These are phyloP conservation scores for Colletotrichum sp. DNA, from an alignment of 2,329 filamentous ascomycete genomes.

Conservation along the genomic window DNA sequence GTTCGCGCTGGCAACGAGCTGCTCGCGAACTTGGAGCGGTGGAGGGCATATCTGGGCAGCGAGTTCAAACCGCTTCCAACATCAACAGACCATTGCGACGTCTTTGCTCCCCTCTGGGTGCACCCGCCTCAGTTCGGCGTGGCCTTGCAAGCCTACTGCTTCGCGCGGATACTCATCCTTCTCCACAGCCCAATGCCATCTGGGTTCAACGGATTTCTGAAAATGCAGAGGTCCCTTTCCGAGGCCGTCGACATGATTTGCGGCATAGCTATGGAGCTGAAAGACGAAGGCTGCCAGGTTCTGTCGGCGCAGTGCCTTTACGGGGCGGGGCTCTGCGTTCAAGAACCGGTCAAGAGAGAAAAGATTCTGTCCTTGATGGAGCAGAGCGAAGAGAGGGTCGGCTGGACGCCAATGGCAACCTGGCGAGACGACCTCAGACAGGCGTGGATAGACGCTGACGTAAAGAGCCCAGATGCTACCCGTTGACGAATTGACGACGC, in stretches of 20 bases:
- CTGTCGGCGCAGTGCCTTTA: constrained; percentile 49
- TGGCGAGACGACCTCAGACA: constrained; percentile 34
- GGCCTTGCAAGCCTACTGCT: constrained; percentile 56
- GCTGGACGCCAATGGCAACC: constrained; percentile 42
- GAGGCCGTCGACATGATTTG: constrained; percentile 40
- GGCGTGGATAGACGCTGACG: constrained; percentile 32
- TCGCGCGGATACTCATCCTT: constrained; percentile 54
- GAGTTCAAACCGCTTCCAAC: constrained; percentile 46
- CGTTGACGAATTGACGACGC: neutral
- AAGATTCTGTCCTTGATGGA: constrained; percentile 40
- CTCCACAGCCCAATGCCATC: constrained; percentile 26
- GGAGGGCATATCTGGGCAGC: constrained; percentile 36
- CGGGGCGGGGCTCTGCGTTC: constrained; percentile 45
- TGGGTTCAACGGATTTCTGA: constrained; percentile 47
- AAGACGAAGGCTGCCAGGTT: constrained; percentile 44
- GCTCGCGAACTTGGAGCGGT: constrained; percentile 31
- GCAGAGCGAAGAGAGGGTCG: constrained; percentile 37
- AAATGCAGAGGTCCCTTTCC: constrained; percentile 29
- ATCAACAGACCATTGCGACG: constrained; percentile 24
- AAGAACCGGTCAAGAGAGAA: constrained; percentile 37
- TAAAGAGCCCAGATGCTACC: neutral
- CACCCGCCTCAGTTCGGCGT: constrained; percentile 52
- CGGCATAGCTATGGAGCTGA: constrained; percentile 51
- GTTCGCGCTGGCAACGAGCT: constrained; percentile 24
- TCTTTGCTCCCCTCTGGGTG: constrained; percentile 53